Evolutionary conservation across 805 yeast genomes (phyloP), one percentile per base, ranked within the genome.

Genomic region (Yarrowia osloensis): DNA sequence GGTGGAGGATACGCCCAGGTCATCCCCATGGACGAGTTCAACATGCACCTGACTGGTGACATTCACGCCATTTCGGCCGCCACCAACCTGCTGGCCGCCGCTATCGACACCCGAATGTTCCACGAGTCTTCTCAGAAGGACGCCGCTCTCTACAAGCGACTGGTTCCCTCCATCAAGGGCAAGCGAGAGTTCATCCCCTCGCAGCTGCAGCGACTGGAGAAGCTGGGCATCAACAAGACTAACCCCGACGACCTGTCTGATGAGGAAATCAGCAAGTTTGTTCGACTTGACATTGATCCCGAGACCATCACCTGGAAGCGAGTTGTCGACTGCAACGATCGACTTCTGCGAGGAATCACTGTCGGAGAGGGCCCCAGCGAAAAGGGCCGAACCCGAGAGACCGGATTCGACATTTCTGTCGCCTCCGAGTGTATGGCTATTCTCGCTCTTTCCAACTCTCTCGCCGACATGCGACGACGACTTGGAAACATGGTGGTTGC

Each of bases 1-100:
- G 99, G 99, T 73, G 99, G 98, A 76, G 98, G 98, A 57, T 94
- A 92, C 78, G 85, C 98, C 1, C 98, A 94, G 80, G 98, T 94
- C 54, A 93, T 94, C 73, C 98, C 98, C 65, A 94, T 94, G 98
- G 99, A 94, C 78, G 98, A 94, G 80, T 94, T 94, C 83, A 94
- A 95, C 81, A 86, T 95, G 90, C 98, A 94, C 77, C 83, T 94
- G 71, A 94, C 98, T 62, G 98, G 98, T 76, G 99, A 94, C 77
- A 94, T 94, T 71, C 98, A 94, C 79, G 98, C 98, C 54, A 92
- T 94, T 69, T 87, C 92, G 62, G 92, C 92, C 68, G 98, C 98
- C 39, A 93, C 91, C 73, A 94, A 94, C 81, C 82, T 94, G 74
- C 83, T 94, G 70, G 97, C 97, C 69, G 98, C 98, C 61, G 98